Conservation (phyloP, 106 monocot species). For the Phalaenopsis aphrodite region DNA sequence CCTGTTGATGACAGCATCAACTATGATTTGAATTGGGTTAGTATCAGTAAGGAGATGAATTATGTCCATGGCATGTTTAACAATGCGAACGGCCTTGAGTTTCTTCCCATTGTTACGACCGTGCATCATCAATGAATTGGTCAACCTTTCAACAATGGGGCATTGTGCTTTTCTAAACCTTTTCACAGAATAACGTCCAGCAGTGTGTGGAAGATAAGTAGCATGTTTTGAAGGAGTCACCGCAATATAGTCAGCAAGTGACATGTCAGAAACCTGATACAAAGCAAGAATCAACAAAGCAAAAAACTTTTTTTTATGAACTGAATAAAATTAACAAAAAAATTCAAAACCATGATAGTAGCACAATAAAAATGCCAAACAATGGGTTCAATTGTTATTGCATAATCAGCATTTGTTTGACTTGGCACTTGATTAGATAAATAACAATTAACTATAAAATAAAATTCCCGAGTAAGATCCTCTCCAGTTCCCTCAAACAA, state of each 20-base stretch:
- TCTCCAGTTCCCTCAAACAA: too few species aligned
- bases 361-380: too few species aligned
- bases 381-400: too few species aligned
- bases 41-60: constrained; percentile 50
- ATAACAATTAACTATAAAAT: too few species aligned
- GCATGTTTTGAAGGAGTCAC: constrained; percentile 34
- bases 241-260: constrained; percentile 46
- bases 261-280: constrained; percentile 40
- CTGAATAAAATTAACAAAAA: too few species aligned
- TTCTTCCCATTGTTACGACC: constrained; percentile 67
- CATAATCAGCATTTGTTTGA: too few species aligned
- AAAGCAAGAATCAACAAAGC: background rate
- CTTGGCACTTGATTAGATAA: too few species aligned
- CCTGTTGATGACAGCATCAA: constrained; percentile 53
- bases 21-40: constrained; percentile 53
- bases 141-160: constrained; percentile 54
- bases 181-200: constrained; percentile 51
- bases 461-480: too few species aligned
- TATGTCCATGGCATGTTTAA: constrained; percentile 61
- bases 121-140: constrained; percentile 72
- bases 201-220: constrained; percentile 54
- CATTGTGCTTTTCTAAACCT: constrained; percentile 55
- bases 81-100: constrained; percentile 46
- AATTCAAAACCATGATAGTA: too few species aligned
- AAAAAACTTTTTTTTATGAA: too few species aligned